phyloP scores from a whole-genome alignment of 495 filamentous ascomycete species.

The Penicillium bovifimosum region DNA sequence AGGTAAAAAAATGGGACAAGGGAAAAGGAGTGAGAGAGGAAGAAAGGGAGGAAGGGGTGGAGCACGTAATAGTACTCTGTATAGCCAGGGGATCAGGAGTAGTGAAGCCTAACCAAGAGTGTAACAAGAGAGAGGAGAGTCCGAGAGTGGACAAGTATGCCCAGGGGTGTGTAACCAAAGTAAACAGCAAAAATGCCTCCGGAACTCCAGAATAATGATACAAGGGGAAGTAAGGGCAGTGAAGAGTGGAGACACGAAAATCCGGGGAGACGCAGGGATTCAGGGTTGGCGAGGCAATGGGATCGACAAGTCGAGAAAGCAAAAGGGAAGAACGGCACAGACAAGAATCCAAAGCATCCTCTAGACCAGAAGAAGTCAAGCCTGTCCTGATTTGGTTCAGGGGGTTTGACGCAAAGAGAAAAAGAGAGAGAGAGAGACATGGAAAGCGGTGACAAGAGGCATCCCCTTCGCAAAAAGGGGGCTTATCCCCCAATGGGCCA shows the following conservation, averaged over 20 bases:
- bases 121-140: background rate
- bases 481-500: conserved; percentile 1
- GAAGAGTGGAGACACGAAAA: conserved; percentile 10
- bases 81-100: background rate
- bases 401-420: conserved; percentile 2
- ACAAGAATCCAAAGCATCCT: background rate
- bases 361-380: background rate
- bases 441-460: conserved; percentile 13
- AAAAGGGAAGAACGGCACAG: conserved; percentile 1
- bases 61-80: background rate
- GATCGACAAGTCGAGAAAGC: background rate
- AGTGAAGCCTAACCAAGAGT: conserved; percentile 5
- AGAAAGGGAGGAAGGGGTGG: background rate
- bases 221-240: conserved; percentile 8
- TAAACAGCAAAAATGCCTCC: conserved; percentile 2
- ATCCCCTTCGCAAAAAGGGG: conserved; percentile 9
- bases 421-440: background rate
- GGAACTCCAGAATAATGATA: conserved; percentile 19
- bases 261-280: conserved; percentile 17
- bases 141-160: background rate
- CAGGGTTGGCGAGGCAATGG: conserved; percentile 9
- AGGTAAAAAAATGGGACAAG: background rate
- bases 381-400: conserved; percentile 9
- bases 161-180: background rate
- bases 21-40: background rate